These are phyloP conservation scores for Monosporascus sp. DNA, from an alignment of 2,329 filamentous ascomycete species.

Conservation along the genomic window DNA sequence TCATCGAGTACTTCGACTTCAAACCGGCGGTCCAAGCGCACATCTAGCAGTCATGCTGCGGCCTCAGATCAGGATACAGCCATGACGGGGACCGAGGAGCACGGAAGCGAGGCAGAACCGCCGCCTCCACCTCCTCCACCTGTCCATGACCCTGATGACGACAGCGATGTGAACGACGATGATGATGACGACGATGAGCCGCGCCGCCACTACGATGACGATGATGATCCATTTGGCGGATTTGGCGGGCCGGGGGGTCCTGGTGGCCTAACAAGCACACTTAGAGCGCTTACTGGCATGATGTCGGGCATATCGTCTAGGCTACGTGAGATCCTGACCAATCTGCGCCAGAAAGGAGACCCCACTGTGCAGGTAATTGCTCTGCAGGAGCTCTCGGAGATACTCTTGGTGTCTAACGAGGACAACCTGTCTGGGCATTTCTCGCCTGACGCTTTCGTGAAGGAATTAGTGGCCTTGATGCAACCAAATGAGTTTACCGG, in stretches of 20 bases:
- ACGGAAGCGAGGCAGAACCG: conserved; percentile 35
- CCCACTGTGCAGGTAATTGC: conserved; percentile 85
- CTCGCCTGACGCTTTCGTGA: conserved; percentile 88
- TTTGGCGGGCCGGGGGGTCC: conserved; percentile 65
- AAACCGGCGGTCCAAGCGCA: conserved; percentile 49
- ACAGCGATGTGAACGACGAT: conserved; percentile 37
- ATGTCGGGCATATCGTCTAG: conserved; percentile 80
- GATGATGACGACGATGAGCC: conserved; percentile 50
- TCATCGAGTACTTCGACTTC: conserved; percentile 30
- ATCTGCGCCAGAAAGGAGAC: conserved; percentile 78
- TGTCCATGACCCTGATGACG: conserved; percentile 33
- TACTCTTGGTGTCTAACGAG: conserved; percentile 90
- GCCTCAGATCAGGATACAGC: conserved; percentile 56
- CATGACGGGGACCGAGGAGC: conserved; percentile 67
- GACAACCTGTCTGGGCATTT: conserved; percentile 95
- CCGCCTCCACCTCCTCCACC: conserved; percentile 41
- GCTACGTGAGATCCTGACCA: conserved; percentile 71
- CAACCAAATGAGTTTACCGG: conserved; percentile 75
- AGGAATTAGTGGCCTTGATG: conserved; percentile 90
- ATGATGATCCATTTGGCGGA: conserved; percentile 58
- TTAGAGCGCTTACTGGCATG: conserved; percentile 85
- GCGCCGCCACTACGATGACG: conserved; percentile 60
- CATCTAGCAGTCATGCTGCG: conserved; percentile 37
- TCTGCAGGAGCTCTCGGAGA: conserved; percentile 86
- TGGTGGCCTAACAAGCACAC: conserved; percentile 65